phyloP scores from a whole-genome alignment of 768 basidiomycete genomes.

The Mycena haematopus region DNA sequence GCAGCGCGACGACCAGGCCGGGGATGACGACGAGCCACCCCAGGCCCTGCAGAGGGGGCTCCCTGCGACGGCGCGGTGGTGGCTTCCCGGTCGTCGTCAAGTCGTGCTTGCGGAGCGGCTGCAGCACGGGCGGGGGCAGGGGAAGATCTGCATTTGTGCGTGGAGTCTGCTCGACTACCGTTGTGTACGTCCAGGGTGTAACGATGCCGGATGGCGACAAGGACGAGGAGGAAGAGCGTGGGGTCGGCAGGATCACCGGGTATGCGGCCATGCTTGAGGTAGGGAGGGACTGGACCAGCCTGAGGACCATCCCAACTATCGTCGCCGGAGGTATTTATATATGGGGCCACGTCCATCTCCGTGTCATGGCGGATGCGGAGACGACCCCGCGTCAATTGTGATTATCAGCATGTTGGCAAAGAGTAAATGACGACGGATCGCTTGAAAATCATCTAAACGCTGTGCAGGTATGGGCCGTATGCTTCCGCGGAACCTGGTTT shows the following conservation, averaged over 20 bases:
- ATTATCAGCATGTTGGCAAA: neutral
- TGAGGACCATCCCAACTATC: conserved; percentile 2
- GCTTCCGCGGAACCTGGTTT: neutral
- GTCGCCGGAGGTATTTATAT: conserved; percentile 1
- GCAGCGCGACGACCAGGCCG: conserved; percentile 19
- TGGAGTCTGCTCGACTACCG: neutral
- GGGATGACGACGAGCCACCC: conserved; percentile 26
- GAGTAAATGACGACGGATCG: neutral
- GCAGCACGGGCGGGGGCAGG: conserved; percentile 18
- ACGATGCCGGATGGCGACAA: conserved; percentile 3
- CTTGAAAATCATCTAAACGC: conserved; percentile 1
- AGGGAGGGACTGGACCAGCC: conserved; percentile 1
- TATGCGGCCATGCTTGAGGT: conserved; percentile 1
- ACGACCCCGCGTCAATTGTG: neutral
- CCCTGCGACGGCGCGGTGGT: conserved; percentile 1
- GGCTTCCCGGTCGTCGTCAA: conserved; percentile 5
- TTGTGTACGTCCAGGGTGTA: conserved; percentile 20
- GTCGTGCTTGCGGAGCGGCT: conserved; percentile 29
- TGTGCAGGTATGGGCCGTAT: neutral
- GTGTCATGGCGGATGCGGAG: neutral
- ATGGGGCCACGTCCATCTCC: neutral
- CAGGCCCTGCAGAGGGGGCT: conserved; percentile 12
- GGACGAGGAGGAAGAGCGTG: conserved; percentile 10
- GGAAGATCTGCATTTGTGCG: conserved; percentile 10
- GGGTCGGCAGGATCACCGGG: conserved; percentile 11